Evolutionary conservation across 2,329 filamentous ascomycete genomes (phyloP).

Genomic region (Venturia aucupariae): DNA sequence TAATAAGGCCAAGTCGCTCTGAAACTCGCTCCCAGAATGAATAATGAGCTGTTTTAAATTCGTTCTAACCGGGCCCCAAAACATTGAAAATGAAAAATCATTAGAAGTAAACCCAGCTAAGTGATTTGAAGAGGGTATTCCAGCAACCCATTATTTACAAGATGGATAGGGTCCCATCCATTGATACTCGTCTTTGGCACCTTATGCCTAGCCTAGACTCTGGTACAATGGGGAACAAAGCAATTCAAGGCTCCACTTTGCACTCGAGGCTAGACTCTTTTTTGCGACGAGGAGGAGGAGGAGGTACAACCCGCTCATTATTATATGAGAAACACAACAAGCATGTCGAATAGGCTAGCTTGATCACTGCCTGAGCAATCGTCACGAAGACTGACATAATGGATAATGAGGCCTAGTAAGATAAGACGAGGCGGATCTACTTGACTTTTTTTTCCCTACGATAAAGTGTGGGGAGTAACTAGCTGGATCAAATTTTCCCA

Average conservation of each 20-base stretch:
- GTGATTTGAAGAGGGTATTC: too few relatives aligned
- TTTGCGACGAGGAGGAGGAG: not conserved
- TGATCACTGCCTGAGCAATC: not conserved
- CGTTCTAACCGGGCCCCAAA: too few relatives aligned
- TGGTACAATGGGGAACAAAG: not conserved
- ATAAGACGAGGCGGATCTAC: not conserved
- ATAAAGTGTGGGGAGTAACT: not conserved
- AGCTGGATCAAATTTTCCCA: not conserved
- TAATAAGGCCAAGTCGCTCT: too few relatives aligned
- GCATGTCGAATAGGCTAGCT: not conserved
- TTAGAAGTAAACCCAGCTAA: too few relatives aligned
- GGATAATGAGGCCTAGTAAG: not conserved
- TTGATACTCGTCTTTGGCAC: not conserved
- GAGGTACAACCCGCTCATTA: not conserved
- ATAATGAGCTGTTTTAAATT: too few relatives aligned
- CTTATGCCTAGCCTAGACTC: not conserved
- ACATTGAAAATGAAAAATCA: too few relatives aligned
- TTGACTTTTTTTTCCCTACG: not conserved
- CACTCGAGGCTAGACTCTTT: not conserved
- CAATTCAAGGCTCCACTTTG: not conserved
- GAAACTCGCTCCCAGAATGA: too few relatives aligned
- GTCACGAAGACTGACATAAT: not conserved
- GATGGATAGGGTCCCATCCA: conserved; percentile 3
- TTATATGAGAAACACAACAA: not conserved
- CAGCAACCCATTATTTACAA: too few relatives aligned